Evolutionary conservation across 1,284 basidiomycete species (phyloP).

Genomic region (Trichosporon asahii): DNA sequence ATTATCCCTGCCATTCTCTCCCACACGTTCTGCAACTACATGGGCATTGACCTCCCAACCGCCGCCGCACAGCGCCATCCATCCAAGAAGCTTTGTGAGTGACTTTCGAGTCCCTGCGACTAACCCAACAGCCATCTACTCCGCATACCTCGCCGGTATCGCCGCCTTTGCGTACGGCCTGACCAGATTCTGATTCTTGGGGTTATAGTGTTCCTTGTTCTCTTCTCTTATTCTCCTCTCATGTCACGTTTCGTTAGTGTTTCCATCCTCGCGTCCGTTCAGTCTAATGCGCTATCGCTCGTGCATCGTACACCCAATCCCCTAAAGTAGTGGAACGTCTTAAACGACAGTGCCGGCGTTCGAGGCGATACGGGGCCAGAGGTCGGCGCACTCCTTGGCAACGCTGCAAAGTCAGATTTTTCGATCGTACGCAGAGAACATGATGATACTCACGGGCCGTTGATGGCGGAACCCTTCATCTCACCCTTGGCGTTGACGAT

Average conservation of each 20-base stretch:
- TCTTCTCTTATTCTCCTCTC: neutral
- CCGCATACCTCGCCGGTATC: slow-evolving; percentile 44
- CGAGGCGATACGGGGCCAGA: slow-evolving; percentile 99
- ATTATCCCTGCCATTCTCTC: slow-evolving; percentile 61
- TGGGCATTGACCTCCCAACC: slow-evolving; percentile 61
- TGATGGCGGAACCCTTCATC: slow-evolving; percentile 99
- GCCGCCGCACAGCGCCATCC: slow-evolving; percentile 41
- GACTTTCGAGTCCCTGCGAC: neutral
- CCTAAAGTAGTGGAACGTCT: slow-evolving; percentile 27
- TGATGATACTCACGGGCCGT: slow-evolving; percentile 64
- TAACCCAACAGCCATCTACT: slow-evolving; percentile 29
- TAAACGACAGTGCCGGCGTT: slow-evolving; percentile 97
- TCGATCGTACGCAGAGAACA: slow-evolving; percentile 64
- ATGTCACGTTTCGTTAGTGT: neutral
- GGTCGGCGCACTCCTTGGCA: slow-evolving; percentile 66
- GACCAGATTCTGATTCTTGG: slow-evolving; percentile 13
- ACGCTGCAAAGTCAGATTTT: slow-evolving; percentile 32
- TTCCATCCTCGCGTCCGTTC: neutral
- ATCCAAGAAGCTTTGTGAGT: slow-evolving; percentile 31
- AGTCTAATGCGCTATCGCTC: slow-evolving; percentile 21
- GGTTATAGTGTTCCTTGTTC: neutral
- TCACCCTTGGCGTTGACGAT: slow-evolving; percentile 99
- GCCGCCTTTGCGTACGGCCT: slow-evolving; percentile 36
- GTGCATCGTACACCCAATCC: slow-evolving; percentile 31
- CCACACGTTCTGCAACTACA: slow-evolving; percentile 89